Percentiles rank a stretch among this genome's conserved stretches.
Conservation (phyloP, 768 basidiomycete genomes). For the Macrocybe gigantea region DNA sequence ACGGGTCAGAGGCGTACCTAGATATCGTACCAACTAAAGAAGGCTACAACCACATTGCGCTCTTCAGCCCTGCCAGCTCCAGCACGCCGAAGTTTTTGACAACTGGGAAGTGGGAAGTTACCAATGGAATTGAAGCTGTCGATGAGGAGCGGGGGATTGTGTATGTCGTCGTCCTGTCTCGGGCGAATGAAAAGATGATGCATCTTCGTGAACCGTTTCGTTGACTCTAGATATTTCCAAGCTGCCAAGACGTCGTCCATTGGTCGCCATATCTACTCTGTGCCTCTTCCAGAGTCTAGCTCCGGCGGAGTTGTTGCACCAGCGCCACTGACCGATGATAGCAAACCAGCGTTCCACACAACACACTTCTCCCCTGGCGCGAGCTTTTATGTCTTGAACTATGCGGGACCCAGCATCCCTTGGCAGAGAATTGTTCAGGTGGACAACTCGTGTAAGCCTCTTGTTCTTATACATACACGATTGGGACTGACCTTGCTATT, state of each 20-base stretch:
- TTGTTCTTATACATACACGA: no score
- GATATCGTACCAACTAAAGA: constrained; percentile 80
- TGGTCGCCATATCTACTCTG: constrained; percentile 80
- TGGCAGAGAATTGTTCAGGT: constrained; percentile 77
- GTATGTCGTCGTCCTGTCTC: constrained; percentile 38
- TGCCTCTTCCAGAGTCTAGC: constrained; percentile 54
- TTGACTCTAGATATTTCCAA: constrained; percentile 69
- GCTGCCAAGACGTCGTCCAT: constrained; percentile 80
- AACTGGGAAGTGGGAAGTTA: constrained; percentile 87
- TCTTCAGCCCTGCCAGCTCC: constrained; percentile 75
- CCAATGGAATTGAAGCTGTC: constrained; percentile 63
- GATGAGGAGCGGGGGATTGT: constrained; percentile 63
- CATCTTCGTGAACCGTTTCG: constrained; percentile 8
- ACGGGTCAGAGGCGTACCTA: constrained; percentile 65
- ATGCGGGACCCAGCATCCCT: constrained; percentile 78
- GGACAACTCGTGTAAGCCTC: constrained; percentile 30
- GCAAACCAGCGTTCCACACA: constrained; percentile 51
- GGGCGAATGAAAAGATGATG: constrained; percentile 2
- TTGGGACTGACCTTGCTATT: neutral
- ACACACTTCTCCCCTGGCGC: constrained; percentile 80
- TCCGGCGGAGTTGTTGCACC: constrained; percentile 31
- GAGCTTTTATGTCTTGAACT: constrained; percentile 78
- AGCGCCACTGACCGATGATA: constrained; percentile 46
- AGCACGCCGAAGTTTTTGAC: constrained; percentile 79
- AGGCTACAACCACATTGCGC: constrained; percentile 90